Conservation (phyloP, 2,329 filamentous ascomycete genomes). For the Fusarium sulawesiense region DNA sequence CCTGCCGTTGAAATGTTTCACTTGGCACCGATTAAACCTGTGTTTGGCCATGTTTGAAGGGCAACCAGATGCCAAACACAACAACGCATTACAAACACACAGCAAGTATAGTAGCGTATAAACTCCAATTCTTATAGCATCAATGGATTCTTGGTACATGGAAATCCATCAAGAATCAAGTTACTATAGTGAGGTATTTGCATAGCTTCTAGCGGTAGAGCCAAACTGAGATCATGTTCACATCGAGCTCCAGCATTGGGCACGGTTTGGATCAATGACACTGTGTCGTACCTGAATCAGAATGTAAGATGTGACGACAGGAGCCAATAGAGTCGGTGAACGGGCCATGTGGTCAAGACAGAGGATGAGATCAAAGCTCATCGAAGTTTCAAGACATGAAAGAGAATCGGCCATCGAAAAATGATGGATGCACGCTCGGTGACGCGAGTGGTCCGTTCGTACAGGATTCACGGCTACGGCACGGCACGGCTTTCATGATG, state of each 20-base stretch:
- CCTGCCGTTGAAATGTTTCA: background rate
- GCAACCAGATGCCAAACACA: background rate
- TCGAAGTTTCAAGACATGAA: background rate
- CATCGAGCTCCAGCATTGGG: too few species aligned
- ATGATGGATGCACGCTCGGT: slow-evolving; percentile 22
- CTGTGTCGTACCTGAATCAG: background rate
- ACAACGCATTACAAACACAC: background rate
- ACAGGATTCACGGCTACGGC: slow-evolving; percentile 11
- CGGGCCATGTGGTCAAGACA: slow-evolving; percentile 43
- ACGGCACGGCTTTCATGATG: slow-evolving; percentile 17
- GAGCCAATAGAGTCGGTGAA: slow-evolving; percentile 39
- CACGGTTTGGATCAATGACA: background rate
- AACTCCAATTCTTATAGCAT: background rate
- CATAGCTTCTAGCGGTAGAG: background rate
- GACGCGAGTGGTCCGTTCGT: slow-evolving; percentile 16
- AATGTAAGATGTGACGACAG: background rate
- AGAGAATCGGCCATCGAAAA: slow-evolving; percentile 2
- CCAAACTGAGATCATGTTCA: background rate
- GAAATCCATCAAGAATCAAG: background rate
- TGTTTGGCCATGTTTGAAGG: background rate
- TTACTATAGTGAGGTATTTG: background rate
- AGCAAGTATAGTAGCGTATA: background rate
- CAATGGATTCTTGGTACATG: background rate
- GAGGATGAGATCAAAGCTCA: slow-evolving; percentile 34
- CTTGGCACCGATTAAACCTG: background rate